These are phyloP conservation scores for Naganishia albida DNA, from an alignment of 1,284 basidiomycete genomes.

Conservation along the genomic window DNA sequence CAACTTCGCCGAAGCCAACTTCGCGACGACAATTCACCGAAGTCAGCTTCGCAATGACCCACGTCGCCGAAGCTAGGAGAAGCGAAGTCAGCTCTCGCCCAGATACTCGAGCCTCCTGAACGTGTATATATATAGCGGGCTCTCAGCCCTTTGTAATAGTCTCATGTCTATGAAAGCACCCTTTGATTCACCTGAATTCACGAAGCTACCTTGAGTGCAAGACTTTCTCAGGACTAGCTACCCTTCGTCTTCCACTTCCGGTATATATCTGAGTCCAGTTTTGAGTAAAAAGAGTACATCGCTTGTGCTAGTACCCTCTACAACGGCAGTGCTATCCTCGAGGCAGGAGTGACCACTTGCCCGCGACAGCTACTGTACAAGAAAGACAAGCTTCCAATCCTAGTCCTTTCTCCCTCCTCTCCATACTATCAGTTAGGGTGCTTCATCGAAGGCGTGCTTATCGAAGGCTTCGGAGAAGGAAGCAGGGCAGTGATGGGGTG, in stretches of 20 bases:
- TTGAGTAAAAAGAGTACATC: constrained; percentile 4
- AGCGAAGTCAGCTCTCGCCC: too few species aligned
- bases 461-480: too few species aligned
- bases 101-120: too few species aligned
- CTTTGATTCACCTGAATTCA: background rate
- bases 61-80: too few species aligned
- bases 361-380: background rate
- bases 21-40: too few species aligned
- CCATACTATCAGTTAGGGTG: too few species aligned
- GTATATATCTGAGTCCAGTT: background rate
- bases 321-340: constrained; percentile 3
- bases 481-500: too few species aligned
- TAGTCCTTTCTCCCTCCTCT: too few species aligned
- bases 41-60: too few species aligned
- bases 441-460: too few species aligned
- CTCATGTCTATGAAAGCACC: background rate
- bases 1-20: too few species aligned
- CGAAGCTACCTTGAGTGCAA: constrained; percentile 3
- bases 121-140: background rate
- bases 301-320: constrained; percentile 8
- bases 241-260: constrained; percentile 9
- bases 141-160: background rate
- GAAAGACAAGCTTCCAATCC: too few species aligned
- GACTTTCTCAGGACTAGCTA: constrained; percentile 6
- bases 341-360: background rate